Conservation (phyloP, 1,284 basidiomycete species). For the Moesziomyces parantarcticus region DNA sequence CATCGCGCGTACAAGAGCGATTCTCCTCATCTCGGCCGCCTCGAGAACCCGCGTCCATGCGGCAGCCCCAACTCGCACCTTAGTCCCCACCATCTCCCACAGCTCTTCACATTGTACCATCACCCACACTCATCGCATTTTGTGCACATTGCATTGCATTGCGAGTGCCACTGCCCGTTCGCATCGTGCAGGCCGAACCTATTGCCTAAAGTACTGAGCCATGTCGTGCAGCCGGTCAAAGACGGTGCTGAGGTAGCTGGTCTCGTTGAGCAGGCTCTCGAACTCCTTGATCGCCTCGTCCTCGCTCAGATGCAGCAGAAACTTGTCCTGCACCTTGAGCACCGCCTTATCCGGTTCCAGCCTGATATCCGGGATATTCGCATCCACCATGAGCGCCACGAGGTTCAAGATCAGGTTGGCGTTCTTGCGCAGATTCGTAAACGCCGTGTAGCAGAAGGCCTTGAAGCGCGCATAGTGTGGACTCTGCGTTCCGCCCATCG, state of each 20-base stretch:
- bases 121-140: neutral
- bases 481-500: constrained; percentile 83
- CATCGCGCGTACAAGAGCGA: constrained; percentile 1
- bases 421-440: constrained; percentile 88
- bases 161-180: too few species aligned
- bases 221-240: constrained; percentile 71
- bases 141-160: neutral
- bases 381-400: constrained; percentile 96
- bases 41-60: constrained; percentile 31
- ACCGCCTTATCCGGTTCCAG: constrained; percentile 75
- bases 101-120: constrained; percentile 8
- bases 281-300: constrained; percentile 89
- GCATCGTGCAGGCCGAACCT: neutral
- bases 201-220: constrained; percentile 65
- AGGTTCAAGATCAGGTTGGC: constrained; percentile 98
- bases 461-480: constrained; percentile 95
- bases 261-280: constrained; percentile 91
- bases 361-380: constrained; percentile 97
- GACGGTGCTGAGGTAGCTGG: constrained; percentile 90
- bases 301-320: constrained; percentile 82
- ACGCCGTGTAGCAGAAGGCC: constrained; percentile 93
- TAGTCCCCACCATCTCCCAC: neutral
- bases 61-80: constrained; percentile 8
- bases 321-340: constrained; percentile 90
- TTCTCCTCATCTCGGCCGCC: constrained; percentile 7